Base-by-base conservation (phyloP, 2,329 filamentous ascomycete species). In the Botryotinia narcissicola region DNA sequence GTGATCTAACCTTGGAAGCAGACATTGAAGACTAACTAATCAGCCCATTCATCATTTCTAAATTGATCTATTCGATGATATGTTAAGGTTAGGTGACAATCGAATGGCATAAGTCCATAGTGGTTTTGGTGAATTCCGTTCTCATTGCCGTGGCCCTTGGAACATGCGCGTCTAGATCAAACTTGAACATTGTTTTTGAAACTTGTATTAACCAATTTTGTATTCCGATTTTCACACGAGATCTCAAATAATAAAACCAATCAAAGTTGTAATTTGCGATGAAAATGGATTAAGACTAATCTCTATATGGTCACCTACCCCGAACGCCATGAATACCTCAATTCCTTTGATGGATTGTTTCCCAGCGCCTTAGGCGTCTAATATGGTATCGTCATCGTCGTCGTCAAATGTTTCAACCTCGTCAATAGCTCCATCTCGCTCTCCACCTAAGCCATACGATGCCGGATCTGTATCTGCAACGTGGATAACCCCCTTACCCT, bases 391-490 rank as follows among this genome's bases (percentile, higher is more conserved):
- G 22, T 80, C 81, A 69, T 86, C 84, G 63, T 87, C 86, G 64
- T 90, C 89, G 80, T 97, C 96, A 80, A 98, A 87, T 4, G 90
- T 91, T 81, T 98, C 93, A 5, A 99, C 95, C 79, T 97, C 94
- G 76, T 97, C 94, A 72, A 98, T 89, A 0, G 94, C 94, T 51
- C 88, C 90, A 48, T 90, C 88, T 72, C 93, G 86, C 77, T 92
- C 93, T 16, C 83, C 83, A 4, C 81, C 82, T 68, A 85, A 82
- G 3, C 87, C 86, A 73, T 87, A 84, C 4, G 85, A 80, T 59
- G 87, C 83, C 0, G 90, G 89, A 78, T 95, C 91, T 68, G 86
- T 86, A 72, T 94, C 91, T 42, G 93, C 90, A 42, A 98, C 90
- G 78, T 95, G 93, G 67, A 98, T 92, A 70, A 99, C 93, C 10